Evolutionary conservation across 805 yeast genomes (phyloP).

Genomic region (Blastobotrys americana): DNA sequence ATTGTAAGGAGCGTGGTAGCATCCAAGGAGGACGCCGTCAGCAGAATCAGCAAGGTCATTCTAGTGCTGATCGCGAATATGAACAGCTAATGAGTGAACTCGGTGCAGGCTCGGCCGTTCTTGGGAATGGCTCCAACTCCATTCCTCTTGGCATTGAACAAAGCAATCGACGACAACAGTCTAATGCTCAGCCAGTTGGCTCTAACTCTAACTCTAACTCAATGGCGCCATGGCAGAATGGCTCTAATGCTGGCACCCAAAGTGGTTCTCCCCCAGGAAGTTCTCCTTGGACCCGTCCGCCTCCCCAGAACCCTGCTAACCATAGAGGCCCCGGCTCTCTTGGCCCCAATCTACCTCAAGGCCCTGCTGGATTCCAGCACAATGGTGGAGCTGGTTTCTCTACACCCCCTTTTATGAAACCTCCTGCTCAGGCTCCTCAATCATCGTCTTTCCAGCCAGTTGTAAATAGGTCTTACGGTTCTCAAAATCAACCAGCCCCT

Average conservation of each 20-base stretch:
- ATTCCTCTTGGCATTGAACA: slow-evolving; percentile 1
- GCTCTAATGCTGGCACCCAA: slow-evolving; percentile 1
- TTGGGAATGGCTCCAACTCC: slow-evolving; percentile 14
- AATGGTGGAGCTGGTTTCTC: background rate
- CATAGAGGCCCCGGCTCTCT: background rate
- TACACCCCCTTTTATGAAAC: slow-evolving; percentile 6
- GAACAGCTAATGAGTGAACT: slow-evolving; percentile 46
- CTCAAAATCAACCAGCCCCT: slow-evolving; percentile 14
- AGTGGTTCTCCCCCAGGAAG: slow-evolving; percentile 1
- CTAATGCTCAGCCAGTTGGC: slow-evolving; percentile 3
- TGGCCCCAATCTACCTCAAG: background rate
- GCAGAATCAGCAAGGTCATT: background rate
- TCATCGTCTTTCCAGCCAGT: slow-evolving; percentile 1
- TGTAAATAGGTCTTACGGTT: background rate
- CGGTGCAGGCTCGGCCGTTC: slow-evolving; percentile 21
- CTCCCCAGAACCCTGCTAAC: background rate
- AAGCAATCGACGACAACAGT: background rate
- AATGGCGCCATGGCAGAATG: slow-evolving; percentile 7
- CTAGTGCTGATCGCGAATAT: slow-evolving; percentile 41
- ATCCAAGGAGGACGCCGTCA: slow-evolving; percentile 8
- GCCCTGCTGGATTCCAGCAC: background rate
- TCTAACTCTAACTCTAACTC: slow-evolving; percentile 6
- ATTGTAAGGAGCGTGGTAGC: slow-evolving; percentile 49
- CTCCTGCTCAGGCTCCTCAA: slow-evolving; percentile 8
- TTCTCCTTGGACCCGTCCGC: slow-evolving; percentile 9